Conservation (phyloP, 768 basidiomycete genomes). For the Amylocystis lapponica region DNA sequence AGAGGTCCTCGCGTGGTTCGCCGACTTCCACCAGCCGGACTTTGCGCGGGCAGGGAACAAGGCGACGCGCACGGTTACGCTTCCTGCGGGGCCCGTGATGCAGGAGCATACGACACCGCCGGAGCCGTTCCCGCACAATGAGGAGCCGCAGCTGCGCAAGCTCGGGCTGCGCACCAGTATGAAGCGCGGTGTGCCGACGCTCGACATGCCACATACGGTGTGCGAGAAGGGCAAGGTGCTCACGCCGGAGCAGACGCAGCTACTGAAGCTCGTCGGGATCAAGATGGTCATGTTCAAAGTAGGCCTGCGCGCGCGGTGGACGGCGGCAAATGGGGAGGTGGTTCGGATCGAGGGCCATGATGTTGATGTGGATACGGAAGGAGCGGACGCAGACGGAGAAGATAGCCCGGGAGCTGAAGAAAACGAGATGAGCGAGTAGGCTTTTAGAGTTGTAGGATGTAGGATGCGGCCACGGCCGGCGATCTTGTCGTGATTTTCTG, state of each 20-base stretch:
- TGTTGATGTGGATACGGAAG: constrained; percentile 32
- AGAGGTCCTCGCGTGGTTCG: constrained; percentile 94
- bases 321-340: constrained; percentile 60
- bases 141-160: constrained; percentile 93
- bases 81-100: constrained; percentile 86
- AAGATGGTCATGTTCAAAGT: constrained; percentile 84
- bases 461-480: no score
- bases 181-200: constrained; percentile 81
- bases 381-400: constrained; percentile 19
- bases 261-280: constrained; percentile 87
- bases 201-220: constrained; percentile 73
- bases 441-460: no score
- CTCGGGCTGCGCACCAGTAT: constrained; percentile 83
- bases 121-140: constrained; percentile 92
- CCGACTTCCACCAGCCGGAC: constrained; percentile 81
- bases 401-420: neutral
- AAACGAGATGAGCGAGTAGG: constrained; percentile 2
- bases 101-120: constrained; percentile 71
- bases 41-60: constrained; percentile 86
- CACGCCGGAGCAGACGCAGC: constrained; percentile 83
- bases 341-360: constrained; percentile 47
- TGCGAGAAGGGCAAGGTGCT: constrained; percentile 80
- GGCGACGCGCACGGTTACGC: constrained; percentile 65
- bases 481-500: no score
- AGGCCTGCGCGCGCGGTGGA: constrained; percentile 67